Evolutionary conservation across 768 basidiomycete genomes (phyloP).

Genomic region (Boletus sp.): DNA sequence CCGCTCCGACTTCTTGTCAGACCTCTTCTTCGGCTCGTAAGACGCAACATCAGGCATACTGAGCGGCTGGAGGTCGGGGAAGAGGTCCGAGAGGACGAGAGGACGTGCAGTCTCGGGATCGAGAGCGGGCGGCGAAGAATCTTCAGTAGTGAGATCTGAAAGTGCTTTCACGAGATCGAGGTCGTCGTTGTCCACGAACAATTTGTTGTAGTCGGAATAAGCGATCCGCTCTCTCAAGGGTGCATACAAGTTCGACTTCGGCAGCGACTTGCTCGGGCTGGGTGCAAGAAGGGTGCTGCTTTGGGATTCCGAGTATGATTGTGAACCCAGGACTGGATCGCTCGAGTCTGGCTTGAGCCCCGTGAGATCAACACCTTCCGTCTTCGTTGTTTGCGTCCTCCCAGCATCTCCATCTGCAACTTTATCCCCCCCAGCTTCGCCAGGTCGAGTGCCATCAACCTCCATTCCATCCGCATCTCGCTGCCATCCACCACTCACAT

Average conservation of each 20-base stretch:
- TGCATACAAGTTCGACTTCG: slow-evolving; percentile 47
- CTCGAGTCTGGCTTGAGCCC: slow-evolving; percentile 56
- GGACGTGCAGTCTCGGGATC: slow-evolving; percentile 31
- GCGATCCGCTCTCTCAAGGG: slow-evolving; percentile 61
- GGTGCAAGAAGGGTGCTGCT: slow-evolving; percentile 3
- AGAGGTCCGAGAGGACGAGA: slow-evolving; percentile 63
- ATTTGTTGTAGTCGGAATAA: slow-evolving; percentile 38
- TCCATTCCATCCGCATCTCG: slow-evolving; percentile 32
- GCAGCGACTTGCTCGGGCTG: slow-evolving; percentile 37
- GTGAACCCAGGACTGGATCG: slow-evolving; percentile 51
- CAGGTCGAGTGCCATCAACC: slow-evolving; percentile 26
- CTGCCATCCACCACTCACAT: slow-evolving; percentile 20
- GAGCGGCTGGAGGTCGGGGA: slow-evolving; percentile 77
- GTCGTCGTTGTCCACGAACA: slow-evolving; percentile 56
- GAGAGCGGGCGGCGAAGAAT: slow-evolving; percentile 13
- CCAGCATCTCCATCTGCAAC: not conserved
- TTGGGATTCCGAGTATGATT: slow-evolving; percentile 40
- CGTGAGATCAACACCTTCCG: slow-evolving; percentile 22
- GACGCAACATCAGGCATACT: slow-evolving; percentile 48
- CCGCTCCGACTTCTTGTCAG: slow-evolving; percentile 54
- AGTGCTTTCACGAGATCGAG: slow-evolving; percentile 51
- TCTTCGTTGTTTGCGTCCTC: slow-evolving; percentile 25
- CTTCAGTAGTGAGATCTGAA: slow-evolving; percentile 37
- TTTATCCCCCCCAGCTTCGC: slow-evolving; percentile 30
- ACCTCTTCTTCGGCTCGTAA: slow-evolving; percentile 46